Conservation (phyloP, 106 monocot genomes). For the Platanthera zijinensis region DNA sequence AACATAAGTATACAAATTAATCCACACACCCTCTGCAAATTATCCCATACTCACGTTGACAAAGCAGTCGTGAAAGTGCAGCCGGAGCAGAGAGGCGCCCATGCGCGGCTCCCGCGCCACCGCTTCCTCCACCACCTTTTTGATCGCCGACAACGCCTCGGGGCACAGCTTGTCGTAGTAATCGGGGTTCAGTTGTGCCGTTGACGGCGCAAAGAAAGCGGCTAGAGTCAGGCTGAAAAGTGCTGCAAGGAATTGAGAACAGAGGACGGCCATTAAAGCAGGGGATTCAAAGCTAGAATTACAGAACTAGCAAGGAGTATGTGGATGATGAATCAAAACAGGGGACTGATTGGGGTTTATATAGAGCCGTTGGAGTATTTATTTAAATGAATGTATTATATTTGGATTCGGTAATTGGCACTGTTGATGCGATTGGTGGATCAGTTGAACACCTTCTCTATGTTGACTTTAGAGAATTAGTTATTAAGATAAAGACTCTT, state of each 20-base stretch:
- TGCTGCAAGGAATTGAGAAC: not conserved
- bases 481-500: too few relatives aligned
- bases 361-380: not conserved
- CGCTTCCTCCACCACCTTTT: slow-evolving; percentile 1
- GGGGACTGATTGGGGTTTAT: not conserved
- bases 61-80: slow-evolving; percentile 8
- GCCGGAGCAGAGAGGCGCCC: slow-evolving; percentile 8
- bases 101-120: slow-evolving; percentile 4
- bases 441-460: too few relatives aligned
- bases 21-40: too few relatives aligned
- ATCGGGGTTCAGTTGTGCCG: slow-evolving; percentile 4
- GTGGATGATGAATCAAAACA: not conserved
- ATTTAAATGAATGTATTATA: not conserved
- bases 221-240: not conserved
- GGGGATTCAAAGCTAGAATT: too few relatives aligned
- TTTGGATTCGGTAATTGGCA: not conserved
- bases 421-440: not conserved
- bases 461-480: too few relatives aligned
- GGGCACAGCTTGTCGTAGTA: slow-evolving; percentile 9
- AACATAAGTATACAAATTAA: not conserved
- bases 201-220: not conserved
- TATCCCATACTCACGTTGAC: slow-evolving; percentile 1
- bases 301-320: too few relatives aligned
- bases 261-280: slow-evolving; percentile 1
- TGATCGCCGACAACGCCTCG: slow-evolving; percentile 7